These are phyloP conservation scores for Corylus heterophylla DNA, from an alignment of 306 rosid genomes.

Conservation along the genomic window DNA sequence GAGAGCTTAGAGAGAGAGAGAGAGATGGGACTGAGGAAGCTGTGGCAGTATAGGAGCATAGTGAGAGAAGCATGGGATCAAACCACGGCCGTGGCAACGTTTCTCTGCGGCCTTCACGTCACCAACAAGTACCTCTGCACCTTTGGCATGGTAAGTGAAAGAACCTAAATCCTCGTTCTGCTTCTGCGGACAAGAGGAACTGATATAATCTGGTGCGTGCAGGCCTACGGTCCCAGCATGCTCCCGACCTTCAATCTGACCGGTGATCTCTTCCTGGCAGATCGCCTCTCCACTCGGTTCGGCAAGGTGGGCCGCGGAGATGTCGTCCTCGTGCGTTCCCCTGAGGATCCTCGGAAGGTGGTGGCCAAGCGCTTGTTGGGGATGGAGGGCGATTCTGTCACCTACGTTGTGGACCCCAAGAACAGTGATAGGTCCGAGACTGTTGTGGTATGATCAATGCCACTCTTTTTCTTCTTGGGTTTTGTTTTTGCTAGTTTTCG, in stretches of 20 bases:
- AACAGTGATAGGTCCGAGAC: slow-evolving; percentile 46
- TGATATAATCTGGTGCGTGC: slow-evolving; percentile 28
- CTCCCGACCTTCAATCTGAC: slow-evolving; percentile 55
- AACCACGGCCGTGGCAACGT: slow-evolving; percentile 21
- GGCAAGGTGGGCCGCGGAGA: slow-evolving; percentile 57
- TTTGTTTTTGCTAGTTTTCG: not conserved
- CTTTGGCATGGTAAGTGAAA: slow-evolving; percentile 33
- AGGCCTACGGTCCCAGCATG: slow-evolving; percentile 87
- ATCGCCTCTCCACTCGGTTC: slow-evolving; percentile 51
- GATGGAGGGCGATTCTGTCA: slow-evolving; percentile 68
- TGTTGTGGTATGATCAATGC: slow-evolving; percentile 51
- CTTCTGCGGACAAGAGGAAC: not conserved
- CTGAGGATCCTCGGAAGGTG: slow-evolving; percentile 42
- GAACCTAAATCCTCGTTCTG: not conserved
- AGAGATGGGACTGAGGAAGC: slow-evolving; percentile 14
- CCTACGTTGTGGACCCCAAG: slow-evolving; percentile 50
- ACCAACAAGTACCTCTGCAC: slow-evolving; percentile 36
- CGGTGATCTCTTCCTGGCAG: slow-evolving; percentile 31
- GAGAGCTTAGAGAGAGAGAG: not conserved
- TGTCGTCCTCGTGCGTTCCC: slow-evolving; percentile 53
- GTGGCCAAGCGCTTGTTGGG: slow-evolving; percentile 65
- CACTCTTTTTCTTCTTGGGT: not conserved
- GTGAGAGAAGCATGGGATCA: slow-evolving; percentile 38
- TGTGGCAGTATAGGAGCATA: slow-evolving; percentile 6
- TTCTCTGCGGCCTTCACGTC: slow-evolving; percentile 51